These are phyloP conservation scores for Pinus albicaulis DNA, from an alignment of 75 land plant species.

Conservation along the genomic window DNA sequence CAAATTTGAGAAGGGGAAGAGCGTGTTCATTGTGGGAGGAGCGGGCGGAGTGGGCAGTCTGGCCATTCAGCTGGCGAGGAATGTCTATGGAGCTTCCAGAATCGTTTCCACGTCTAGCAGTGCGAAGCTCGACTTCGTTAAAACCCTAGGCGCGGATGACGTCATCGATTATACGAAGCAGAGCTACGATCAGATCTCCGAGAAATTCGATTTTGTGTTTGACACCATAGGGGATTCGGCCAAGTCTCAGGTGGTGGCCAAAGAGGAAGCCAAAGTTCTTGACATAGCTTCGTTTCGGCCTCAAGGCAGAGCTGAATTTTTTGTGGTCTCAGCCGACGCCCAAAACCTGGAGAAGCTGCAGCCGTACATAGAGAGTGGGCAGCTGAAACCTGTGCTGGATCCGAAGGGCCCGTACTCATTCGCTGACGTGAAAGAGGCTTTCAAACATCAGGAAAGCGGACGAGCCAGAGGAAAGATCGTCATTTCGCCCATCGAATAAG, in stretches of 20 bases:
- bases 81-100: slow-evolving; percentile 41
- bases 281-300: slow-evolving; percentile 21
- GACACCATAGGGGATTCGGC: slow-evolving; percentile 31
- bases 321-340: slow-evolving; percentile 28
- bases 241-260: slow-evolving; percentile 31
- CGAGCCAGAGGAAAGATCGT: slow-evolving; percentile 56
- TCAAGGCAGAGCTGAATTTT: slow-evolving; percentile 28
- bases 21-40: slow-evolving; percentile 35
- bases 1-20: slow-evolving; percentile 32
- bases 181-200: slow-evolving; percentile 31
- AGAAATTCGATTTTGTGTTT: slow-evolving; percentile 49
- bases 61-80: slow-evolving; percentile 49
- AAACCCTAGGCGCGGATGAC: slow-evolving; percentile 42
- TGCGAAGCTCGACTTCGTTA: slow-evolving; percentile 37
- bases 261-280: slow-evolving; percentile 15
- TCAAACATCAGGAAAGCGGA: slow-evolving; percentile 36
- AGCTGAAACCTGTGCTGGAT: slow-evolving; percentile 44
- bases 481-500: slow-evolving; percentile 19
- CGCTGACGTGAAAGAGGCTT: slow-evolving; percentile 35
- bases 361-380: slow-evolving; percentile 36
- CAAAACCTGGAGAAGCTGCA: slow-evolving; percentile 32
- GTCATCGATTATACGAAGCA: slow-evolving; percentile 48
- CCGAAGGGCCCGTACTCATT: slow-evolving; percentile 44
- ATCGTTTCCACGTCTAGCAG: slow-evolving; percentile 43
- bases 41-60: slow-evolving; percentile 48